Base-by-base conservation (phyloP, 768 basidiomycete genomes). In the Suillus luteus region DNA sequence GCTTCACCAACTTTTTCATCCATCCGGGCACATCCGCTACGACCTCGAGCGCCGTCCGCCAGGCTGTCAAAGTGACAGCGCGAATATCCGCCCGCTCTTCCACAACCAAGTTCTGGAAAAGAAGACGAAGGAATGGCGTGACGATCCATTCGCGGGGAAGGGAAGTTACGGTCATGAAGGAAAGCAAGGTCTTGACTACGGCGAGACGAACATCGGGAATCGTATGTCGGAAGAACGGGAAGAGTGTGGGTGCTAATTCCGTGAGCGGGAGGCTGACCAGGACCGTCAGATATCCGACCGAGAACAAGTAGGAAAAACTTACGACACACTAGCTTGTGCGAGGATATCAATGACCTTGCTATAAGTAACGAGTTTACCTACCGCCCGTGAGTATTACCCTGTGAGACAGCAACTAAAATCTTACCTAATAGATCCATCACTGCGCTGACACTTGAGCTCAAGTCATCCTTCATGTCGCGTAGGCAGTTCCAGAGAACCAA, bases 161-260 rank as follows among this genome's bases (percentile, higher is more conserved):
- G 0, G 87, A 84, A 8, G 86, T 75, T 9, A 94, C 90, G 27
- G 82, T 79, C 84, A 97, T 91, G 77, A 99, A 96, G 9, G 91
- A 90, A 62, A 88, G 83, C 11, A 99, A 79, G 0, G 95, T 95
- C 64, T 92, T 89, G 52, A 96, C 91, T 2, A 99, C 96, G 2
- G 97, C 90, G 15, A 96, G 82, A 9, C 97, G 93, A 61, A 99
- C 97, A 65, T 90, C 90, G 1, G 91, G 77, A 70, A 99, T 99
- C 0, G 96, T 96, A 75, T 99, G 97, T 19, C 97, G 92, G 78
- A 98, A 96, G 82, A 96, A 98, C 4, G 96, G 93, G 77, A 94
- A 99, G 6, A 96, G 79, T 1, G 91, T 92, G 2, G 92, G 91
- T 7, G 96, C 91, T 62, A 97, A 85, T 3, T 83, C 84, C n/a